A percentile compares a stretch with the other conserved stretches of the same genome.
These are phyloP conservation scores for Cadophora malorum DNA, from an alignment of 2,329 filamentous ascomycete genomes.

Conservation along the genomic window DNA sequence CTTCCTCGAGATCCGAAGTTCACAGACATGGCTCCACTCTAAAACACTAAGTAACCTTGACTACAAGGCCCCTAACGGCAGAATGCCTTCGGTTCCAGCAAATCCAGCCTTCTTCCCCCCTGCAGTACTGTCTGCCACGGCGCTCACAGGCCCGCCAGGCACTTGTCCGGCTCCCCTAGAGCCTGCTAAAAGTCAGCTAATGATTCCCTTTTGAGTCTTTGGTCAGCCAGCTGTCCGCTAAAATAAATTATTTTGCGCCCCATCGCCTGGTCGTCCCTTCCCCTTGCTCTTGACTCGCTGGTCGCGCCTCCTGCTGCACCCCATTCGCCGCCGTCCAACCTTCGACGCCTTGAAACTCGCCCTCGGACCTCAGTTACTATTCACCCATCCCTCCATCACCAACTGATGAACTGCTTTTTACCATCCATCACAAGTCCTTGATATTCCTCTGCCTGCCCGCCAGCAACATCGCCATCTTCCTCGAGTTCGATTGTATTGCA, in stretches of 20 bases:
- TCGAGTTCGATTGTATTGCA: background rate
- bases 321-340: conserved; percentile 14
- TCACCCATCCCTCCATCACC: background rate
- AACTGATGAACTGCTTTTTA: background rate
- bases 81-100: conserved; percentile 9
- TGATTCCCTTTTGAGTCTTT: conserved; percentile 2
- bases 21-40: background rate
- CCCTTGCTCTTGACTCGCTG: conserved; percentile 17
- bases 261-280: background rate
- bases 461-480: background rate
- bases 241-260: conserved; percentile 5
- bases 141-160: conserved; percentile 2
- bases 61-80: conserved; percentile 8
- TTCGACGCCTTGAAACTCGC: conserved; percentile 10
- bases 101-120: background rate
- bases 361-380: conserved; percentile 6
- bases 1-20: conserved; percentile 8
- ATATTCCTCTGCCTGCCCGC: background rate
- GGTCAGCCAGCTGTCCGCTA: conserved; percentile 7
- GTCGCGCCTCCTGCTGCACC: background rate
- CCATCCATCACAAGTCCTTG: background rate
- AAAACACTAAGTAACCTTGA: background rate
- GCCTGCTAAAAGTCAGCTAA: conserved; percentile 2
- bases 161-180: conserved; percentile 11
- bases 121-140: background rate